phyloP scores from a whole-genome alignment of 2,329 filamentous ascomycete genomes.

The Scolecobasidium constrictum region DNA sequence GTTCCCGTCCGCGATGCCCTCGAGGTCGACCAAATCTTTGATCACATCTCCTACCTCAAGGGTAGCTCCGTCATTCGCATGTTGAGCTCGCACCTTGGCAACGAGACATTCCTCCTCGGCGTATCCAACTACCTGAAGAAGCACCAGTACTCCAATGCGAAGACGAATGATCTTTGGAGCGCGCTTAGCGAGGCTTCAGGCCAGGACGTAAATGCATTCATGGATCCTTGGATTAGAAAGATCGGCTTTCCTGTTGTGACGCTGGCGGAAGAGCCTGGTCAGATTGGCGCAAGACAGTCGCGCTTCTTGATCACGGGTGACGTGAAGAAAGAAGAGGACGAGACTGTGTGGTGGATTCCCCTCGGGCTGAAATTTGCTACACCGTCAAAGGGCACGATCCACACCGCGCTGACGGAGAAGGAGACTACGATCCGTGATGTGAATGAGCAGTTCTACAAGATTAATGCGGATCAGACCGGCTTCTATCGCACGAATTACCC shows the following conservation, averaged over 20 bases:
- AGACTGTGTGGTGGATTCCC: slow-evolving; percentile 92
- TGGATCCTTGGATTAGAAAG: slow-evolving; percentile 91
- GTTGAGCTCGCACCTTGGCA: slow-evolving; percentile 81
- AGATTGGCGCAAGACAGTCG: slow-evolving; percentile 73
- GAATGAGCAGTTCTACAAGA: slow-evolving; percentile 77
- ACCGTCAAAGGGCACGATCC: slow-evolving; percentile 49
- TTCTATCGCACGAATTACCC: slow-evolving; percentile 94
- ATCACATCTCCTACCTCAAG: slow-evolving; percentile 92
- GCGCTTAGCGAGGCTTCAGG: slow-evolving; percentile 81
- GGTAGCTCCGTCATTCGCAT: slow-evolving; percentile 95
- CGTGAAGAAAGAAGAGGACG: slow-evolving; percentile 80
- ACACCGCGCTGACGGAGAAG: slow-evolving; percentile 62
- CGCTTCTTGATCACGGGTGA: slow-evolving; percentile 90
- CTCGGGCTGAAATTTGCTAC: slow-evolving; percentile 66
- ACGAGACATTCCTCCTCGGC: slow-evolving; percentile 79
- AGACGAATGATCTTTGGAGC: slow-evolving; percentile 82
- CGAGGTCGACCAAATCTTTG: slow-evolving; percentile 96
- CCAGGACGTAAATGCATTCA: slow-evolving; percentile 74
- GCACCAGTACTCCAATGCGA: slow-evolving; percentile 82
- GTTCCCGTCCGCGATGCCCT: slow-evolving; percentile 88
- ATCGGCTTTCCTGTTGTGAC: slow-evolving; percentile 91
- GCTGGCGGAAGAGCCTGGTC: slow-evolving; percentile 69
- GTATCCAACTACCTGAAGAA: slow-evolving; percentile 82
- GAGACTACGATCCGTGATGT: slow-evolving; percentile 65
- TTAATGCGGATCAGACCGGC: slow-evolving; percentile 81